A percentile compares a stretch with the other conserved stretches of the same genome.
These are phyloP conservation scores for Penicillium steckii DNA, from an alignment of 495 filamentous ascomycete species.

Conservation along the genomic window DNA sequence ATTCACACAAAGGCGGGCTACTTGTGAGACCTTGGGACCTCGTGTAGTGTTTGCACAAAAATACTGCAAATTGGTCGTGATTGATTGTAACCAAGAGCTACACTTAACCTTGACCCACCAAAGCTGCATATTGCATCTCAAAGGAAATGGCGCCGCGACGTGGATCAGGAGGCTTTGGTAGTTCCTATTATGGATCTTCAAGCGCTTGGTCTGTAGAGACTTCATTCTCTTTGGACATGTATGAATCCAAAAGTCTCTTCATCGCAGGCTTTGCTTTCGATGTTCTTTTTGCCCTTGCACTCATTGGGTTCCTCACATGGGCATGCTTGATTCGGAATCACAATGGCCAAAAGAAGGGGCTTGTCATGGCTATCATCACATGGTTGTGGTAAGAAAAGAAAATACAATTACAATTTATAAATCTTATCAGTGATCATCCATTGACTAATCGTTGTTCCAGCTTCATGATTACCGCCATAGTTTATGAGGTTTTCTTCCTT, in stretches of 20 bases:
- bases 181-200: background rate
- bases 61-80: background rate
- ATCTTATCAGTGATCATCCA: too few relatives aligned
- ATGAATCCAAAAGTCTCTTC: slow-evolving; percentile 1
- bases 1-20: background rate
- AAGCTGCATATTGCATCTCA: background rate
- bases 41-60: background rate
- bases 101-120: background rate
- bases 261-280: slow-evolving; percentile 17
- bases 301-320: slow-evolving; percentile 22
- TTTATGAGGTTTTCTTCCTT: slow-evolving; percentile 14
- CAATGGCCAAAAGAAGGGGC: slow-evolving; percentile 8
- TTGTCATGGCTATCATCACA: slow-evolving; percentile 5
- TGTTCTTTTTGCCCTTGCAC: slow-evolving; percentile 13
- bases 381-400: slow-evolving; percentile 17
- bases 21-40: background rate
- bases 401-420: too few relatives aligned
- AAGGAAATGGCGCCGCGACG: slow-evolving; percentile 15
- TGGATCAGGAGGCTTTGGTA: slow-evolving; percentile 7
- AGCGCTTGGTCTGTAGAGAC: slow-evolving; percentile 12
- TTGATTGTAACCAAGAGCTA: background rate
- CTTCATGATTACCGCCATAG: background rate
- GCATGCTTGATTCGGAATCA: slow-evolving; percentile 18
- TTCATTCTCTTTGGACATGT: background rate
- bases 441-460: background rate